Percentiles rank a stretch among this genome's conserved stretches.
Conservation (phyloP, 2,329 filamentous ascomycete species). For the Neoscytalidium dimidiatum region DNA sequence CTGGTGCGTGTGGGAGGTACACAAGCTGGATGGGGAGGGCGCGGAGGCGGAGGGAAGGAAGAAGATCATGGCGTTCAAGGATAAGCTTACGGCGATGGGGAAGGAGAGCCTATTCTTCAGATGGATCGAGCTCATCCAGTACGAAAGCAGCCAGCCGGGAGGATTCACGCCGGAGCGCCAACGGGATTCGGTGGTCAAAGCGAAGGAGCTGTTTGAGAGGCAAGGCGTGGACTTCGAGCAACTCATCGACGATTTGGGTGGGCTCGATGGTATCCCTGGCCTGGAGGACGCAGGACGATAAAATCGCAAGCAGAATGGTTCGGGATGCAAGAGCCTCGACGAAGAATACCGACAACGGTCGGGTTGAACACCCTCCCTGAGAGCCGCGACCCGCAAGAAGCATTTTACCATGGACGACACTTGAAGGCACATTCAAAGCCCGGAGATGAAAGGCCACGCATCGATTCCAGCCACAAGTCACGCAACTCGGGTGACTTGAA, state of each 20-base stretch:
- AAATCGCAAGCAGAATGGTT: not conserved
- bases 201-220: slow-evolving; percentile 71
- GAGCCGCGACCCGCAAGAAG: too few species aligned
- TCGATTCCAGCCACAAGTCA: too few species aligned
- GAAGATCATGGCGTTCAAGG: slow-evolving; percentile 79
- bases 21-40: slow-evolving; percentile 51
- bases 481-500: too few species aligned
- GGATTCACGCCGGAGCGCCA: slow-evolving; percentile 78
- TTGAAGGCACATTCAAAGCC: too few species aligned
- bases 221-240: slow-evolving; percentile 80
- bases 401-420: too few species aligned
- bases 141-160: slow-evolving; percentile 75
- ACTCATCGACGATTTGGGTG: slow-evolving; percentile 72
- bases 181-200: slow-evolving; percentile 69
- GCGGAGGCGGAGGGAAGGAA: slow-evolving; percentile 65
- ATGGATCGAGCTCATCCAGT: slow-evolving; percentile 92
- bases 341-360: too few species aligned
- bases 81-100: slow-evolving; percentile 71
- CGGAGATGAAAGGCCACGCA: too few species aligned
- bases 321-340: too few species aligned
- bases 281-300: slow-evolving; percentile 37
- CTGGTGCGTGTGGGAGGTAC: slow-evolving; percentile 70
- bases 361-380: too few species aligned
- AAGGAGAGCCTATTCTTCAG: slow-evolving; percentile 90
- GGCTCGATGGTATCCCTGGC: slow-evolving; percentile 58